phyloP scores from a whole-genome alignment of 352 stramenopile genomes.

The Phytophthora crassamura region DNA sequence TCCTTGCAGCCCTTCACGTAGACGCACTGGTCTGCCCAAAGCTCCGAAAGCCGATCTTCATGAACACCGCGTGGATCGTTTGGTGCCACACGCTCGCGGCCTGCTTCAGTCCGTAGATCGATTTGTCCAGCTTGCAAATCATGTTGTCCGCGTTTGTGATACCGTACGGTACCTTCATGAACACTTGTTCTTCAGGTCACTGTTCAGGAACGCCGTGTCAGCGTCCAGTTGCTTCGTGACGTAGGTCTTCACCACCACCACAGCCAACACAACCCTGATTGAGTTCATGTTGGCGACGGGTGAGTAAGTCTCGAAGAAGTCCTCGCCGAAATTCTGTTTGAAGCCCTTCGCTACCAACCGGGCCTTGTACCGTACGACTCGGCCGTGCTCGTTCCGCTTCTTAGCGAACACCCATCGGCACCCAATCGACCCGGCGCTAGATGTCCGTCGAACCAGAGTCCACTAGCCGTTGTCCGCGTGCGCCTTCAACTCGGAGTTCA shows the following conservation, averaged over 20 bases:
- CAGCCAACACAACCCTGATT: slow-evolving; percentile 5
- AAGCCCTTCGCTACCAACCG: slow-evolving; percentile 39
- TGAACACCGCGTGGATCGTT: slow-evolving; percentile 13
- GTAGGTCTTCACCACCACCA: slow-evolving; percentile 16
- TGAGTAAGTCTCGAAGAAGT: slow-evolving; percentile 43
- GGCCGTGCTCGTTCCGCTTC: slow-evolving; percentile 35
- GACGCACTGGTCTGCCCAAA: slow-evolving; percentile 15
- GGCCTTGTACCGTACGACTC: slow-evolving; percentile 36
- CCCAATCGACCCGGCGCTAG: slow-evolving; percentile 12
- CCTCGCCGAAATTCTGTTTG: slow-evolving; percentile 24
- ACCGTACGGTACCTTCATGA: too few species aligned
- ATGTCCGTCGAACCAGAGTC: background rate
- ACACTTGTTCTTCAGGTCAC: too few species aligned
- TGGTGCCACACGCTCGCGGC: slow-evolving; percentile 24
- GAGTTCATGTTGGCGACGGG: slow-evolving; percentile 41
- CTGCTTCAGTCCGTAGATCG: slow-evolving; percentile 24
- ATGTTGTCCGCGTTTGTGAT: background rate
- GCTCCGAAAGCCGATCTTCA: slow-evolving; percentile 12
- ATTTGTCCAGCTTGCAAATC: slow-evolving; percentile 10
- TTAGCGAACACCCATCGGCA: slow-evolving; percentile 40
- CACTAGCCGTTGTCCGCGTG: background rate
- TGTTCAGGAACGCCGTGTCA: too few species aligned
- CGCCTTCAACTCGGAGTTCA: too few species aligned
- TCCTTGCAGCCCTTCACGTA: slow-evolving; percentile 6
- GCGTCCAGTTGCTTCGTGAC: slow-evolving; percentile 28